Evolutionary conservation across 2,329 filamentous ascomycete species (phyloP).

Genomic region (Phyllosticta capitalensis): DNA sequence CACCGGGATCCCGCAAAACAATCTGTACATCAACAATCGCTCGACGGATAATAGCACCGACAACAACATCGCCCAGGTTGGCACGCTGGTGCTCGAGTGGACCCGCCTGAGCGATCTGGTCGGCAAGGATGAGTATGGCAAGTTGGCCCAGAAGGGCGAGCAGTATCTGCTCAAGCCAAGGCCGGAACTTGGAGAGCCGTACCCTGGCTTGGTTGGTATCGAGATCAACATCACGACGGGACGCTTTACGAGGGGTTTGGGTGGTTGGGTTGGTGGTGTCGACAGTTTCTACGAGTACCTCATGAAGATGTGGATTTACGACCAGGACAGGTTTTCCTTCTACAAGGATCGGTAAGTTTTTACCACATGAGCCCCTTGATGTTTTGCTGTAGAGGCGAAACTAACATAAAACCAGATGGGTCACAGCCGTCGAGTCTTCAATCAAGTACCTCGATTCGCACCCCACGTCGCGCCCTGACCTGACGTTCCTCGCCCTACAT

Average conservation of each 20-base stretch:
- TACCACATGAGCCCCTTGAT: no score
- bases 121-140: conserved; percentile 55
- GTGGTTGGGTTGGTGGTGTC: conserved; percentile 68
- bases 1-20: conserved; percentile 64
- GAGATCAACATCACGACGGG: conserved; percentile 57
- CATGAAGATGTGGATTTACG: conserved; percentile 84
- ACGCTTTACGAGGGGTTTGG: conserved; percentile 53
- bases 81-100: conserved; percentile 77
- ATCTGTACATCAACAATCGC: conserved; percentile 49
- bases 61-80: conserved; percentile 68
- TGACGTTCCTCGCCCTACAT: conserved; percentile 61
- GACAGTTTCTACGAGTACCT: conserved; percentile 87
- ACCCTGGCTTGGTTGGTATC: conserved; percentile 65
- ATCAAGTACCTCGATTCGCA: conserved; percentile 64
- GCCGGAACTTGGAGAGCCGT: conserved; percentile 56
- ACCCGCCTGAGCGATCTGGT: conserved; percentile 68
- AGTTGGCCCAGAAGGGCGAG: conserved; percentile 58
- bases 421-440: conserved; percentile 63
- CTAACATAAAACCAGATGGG: conserved; percentile 41
- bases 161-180: conserved; percentile 58
- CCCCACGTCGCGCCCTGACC: conserved; percentile 54
- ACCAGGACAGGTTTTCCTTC: conserved; percentile 49
- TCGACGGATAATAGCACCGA: conserved; percentile 40
- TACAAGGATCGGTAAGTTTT: conserved; percentile 56
- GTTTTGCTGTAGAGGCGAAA: no score